Evolutionary conservation across 78 protist genomes (phyloP), one percentile per base, ranked within the genome.

Genomic region (Bigelowiella natans): DNA sequence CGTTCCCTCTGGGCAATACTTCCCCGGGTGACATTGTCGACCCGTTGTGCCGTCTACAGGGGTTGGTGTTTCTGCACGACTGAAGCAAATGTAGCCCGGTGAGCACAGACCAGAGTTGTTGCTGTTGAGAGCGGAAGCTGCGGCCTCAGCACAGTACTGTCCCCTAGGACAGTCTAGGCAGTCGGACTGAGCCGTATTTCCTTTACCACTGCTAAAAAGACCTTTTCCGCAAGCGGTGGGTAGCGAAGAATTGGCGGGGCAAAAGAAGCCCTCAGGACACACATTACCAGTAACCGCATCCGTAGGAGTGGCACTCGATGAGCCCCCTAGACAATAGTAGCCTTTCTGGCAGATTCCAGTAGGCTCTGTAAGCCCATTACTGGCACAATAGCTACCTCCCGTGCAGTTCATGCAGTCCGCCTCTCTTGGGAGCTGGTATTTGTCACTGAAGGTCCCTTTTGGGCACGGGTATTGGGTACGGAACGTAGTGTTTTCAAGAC

Each of bases 351-450:
- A 51, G 18, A 26, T 26, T 18, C 73, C 73, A 51, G 73, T 51
- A 51, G 73, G 73, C 7, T 7, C 73, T 51, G 7, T n/a, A 29
- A 86, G 38, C 36, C 90, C 92, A 26, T 3, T 1, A 26, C 11
- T 0, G 0, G 0, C 86, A 88, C 96, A 82, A 88, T 88, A 91
- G 1, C 30, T n/a, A 18, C 73, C 73, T 26, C 34, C 73, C 34
- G 73, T 51, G 18, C 73, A 51, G 18, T 7, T 7, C 30, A 38
- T 3, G 90, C 94, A 92, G 31, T 83, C 90, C n/a, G n/a, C n/a
- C n/a, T n/a, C n/a, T n/a, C n/a, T n/a, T n/a, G n/a, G n/a, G n/a
- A n/a, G n/a, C n/a, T n/a, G n/a, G n/a, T n/a, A 51, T 18, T 51
- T 51, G 18, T 18, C 34, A 51, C 18, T 51, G 73, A 51, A 51